phyloP scores from a whole-genome alignment of 2,329 filamentous ascomycete species.

The Cyclaneusma minus region DNA sequence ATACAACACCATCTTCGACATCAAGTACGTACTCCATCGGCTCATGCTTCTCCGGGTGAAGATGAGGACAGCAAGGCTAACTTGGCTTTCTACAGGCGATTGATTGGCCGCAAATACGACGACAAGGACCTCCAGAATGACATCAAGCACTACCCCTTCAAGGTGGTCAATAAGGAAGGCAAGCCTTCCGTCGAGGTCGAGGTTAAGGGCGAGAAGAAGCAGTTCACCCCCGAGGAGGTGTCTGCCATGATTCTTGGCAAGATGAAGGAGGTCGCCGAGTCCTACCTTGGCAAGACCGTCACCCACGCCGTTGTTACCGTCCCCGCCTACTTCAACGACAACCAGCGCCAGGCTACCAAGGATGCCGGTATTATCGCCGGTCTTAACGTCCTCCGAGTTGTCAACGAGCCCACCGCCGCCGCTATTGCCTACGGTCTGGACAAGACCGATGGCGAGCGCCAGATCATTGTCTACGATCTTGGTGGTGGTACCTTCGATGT shows the following conservation, averaged over 20 bases:
- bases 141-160: conserved; percentile 98
- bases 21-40: conserved; percentile 50
- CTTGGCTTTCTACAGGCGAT: conserved; percentile 36
- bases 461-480: conserved; percentile 87
- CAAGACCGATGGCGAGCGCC: conserved; percentile 68
- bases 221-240: conserved; percentile 67
- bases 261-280: conserved; percentile 74
- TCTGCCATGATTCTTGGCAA: conserved; percentile 70
- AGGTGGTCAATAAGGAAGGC: conserved; percentile 74
- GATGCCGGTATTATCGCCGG: conserved; percentile 85
- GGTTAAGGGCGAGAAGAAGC: conserved; percentile 47
- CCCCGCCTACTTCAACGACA: conserved; percentile 97
- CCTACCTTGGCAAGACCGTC: conserved; percentile 67
- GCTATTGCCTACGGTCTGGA: conserved; percentile 90
- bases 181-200: conserved; percentile 76
- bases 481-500: conserved; percentile 94
- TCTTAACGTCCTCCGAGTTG: conserved; percentile 87
- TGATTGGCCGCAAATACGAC: conserved; percentile 70
- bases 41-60: not conserved
- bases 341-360: conserved; percentile 93
- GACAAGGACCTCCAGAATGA: conserved; percentile 85
- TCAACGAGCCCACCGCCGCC: conserved; percentile 92
- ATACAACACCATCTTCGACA: conserved; percentile 59
- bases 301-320: conserved; percentile 86
- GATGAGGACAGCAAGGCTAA: conserved; percentile 18